These are phyloP conservation scores for Capsicum rhomboideum DNA, from an alignment of 257 asterid species.

Conservation along the genomic window DNA sequence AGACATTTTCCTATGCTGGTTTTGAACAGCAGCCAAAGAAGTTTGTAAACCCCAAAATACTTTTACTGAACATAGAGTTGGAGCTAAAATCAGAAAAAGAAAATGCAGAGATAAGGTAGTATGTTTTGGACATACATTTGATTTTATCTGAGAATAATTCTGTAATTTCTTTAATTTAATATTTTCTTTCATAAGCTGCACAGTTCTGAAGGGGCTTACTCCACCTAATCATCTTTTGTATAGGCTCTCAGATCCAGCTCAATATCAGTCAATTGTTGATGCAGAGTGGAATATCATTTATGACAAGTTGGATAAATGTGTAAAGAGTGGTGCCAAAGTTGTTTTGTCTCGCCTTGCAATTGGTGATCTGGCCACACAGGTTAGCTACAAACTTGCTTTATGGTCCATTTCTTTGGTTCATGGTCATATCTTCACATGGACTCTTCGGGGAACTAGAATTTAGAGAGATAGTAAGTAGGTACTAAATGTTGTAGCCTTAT, in stretches of 20 bases:
- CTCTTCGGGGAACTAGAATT: not conserved
- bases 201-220: conserved; percentile 4
- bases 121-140: not conserved
- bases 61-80: conserved; percentile 82
- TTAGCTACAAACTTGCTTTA: conserved; percentile 2
- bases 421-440: not conserved
- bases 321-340: conserved; percentile 81
- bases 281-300: conserved; percentile 96
- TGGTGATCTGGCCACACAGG: conserved; percentile 96
- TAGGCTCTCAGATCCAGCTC: conserved; percentile 84
- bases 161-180: not conserved
- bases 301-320: conserved; percentile 89
- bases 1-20: conserved; percentile 99
- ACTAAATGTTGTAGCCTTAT: not conserved
- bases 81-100: conserved; percentile 97
- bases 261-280: conserved; percentile 92
- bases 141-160: not conserved
- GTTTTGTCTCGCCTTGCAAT: conserved; percentile 88
- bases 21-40: conserved; percentile 98
- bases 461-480: not conserved
- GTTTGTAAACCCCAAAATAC: conserved; percentile 71
- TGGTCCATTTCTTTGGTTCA: not conserved
- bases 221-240: conserved; percentile 5
- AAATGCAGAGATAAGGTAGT: conserved; percentile 96
- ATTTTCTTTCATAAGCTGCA: not conserved